Base-by-base conservation (phyloP, 1,284 basidiomycete genomes). In the Phellinidium pouzarii region DNA sequence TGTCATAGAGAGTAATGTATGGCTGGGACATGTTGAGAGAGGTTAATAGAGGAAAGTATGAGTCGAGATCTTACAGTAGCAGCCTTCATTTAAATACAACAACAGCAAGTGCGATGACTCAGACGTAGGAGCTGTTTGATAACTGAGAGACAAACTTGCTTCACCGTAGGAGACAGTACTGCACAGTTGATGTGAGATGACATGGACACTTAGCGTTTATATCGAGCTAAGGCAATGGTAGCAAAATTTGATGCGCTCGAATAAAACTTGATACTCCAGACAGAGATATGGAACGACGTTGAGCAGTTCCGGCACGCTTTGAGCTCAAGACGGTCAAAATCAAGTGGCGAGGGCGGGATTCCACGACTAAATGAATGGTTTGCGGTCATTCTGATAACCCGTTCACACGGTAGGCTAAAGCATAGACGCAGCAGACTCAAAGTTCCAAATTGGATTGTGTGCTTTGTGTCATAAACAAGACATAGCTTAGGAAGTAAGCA, bases 1-100 rank as follows among this genome's bases (percentile, higher is more conserved):
- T 71, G 58, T 87, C 84, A 60, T 85, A 87, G 19, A 87, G 71
- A 22, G 72, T 78, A 59, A 87, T 82, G 25, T 70, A 65, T 17
- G 80, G 78, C 50, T 71, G 67, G 50, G 71, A 66, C 48, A 57
- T 55, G 26, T 20, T 11, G 11, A 36, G 42, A 19, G 37, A n/a
- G 26, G 14, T 49, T 14, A 48, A 50, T 40, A 17, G n/a, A 34
- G 19, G 23, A 25, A 25, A 11, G 31, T 40, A 14, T 52, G 36
- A 37, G 19, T 9, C 19, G 22, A 19, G 44, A 40, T 25, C 54
- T 44, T 34, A 56, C 54, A 42, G 41, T 48, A 27, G n/a, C n/a
- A n/a, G 50, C 12, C 50, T 44, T 52, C 54, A 56, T 56, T 51
- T 52, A 48, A 52, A 44, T 52, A 38, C 1, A 7, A 31, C n/a